A percentile compares a stretch with the other conserved stretches of the same genome.
Evolutionary conservation across 495 filamentous ascomycete genomes (phyloP).

Genomic region (Chaetomidium leptoderma): DNA sequence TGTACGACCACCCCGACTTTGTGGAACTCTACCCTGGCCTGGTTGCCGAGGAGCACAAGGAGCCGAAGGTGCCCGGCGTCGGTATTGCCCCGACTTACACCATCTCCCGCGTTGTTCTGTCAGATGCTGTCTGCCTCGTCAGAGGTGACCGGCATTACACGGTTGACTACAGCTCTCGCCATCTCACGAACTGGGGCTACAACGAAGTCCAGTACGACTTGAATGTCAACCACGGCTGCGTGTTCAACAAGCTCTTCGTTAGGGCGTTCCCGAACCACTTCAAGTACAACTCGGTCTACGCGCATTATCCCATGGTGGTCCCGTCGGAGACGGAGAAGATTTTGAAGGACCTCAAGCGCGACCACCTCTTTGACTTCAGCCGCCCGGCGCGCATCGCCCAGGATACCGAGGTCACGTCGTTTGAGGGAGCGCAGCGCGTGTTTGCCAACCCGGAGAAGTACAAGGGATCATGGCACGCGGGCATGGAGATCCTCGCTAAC

Average conservation of each 20-base stretch:
- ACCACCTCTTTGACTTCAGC: constrained; percentile 67
- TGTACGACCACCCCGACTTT: constrained; percentile 67
- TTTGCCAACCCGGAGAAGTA: constrained; percentile 60
- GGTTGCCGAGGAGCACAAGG: constrained; percentile 76
- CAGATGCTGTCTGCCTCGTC: constrained; percentile 81
- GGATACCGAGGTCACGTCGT: constrained; percentile 54
- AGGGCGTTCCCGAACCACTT: constrained; percentile 78
- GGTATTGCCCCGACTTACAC: constrained; percentile 81
- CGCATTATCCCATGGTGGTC: constrained; percentile 83
- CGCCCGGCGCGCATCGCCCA: constrained; percentile 52
- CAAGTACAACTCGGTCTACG: constrained; percentile 75
- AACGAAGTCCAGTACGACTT: constrained; percentile 39
- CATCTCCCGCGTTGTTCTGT: constrained; percentile 75
- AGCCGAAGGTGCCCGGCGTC: constrained; percentile 67
- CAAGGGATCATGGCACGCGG: constrained; percentile 58
- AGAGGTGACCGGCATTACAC: constrained; percentile 87
- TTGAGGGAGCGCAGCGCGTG: constrained; percentile 59
- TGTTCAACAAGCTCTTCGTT: constrained; percentile 78
- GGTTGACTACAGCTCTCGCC: constrained; percentile 62
- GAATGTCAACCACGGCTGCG: constrained; percentile 73
- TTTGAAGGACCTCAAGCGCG: constrained; percentile 64
- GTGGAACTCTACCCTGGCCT: constrained; percentile 82
- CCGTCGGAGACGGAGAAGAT: constrained; percentile 66
- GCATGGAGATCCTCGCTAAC: constrained; percentile 50
- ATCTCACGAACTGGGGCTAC: constrained; percentile 79